Evolutionary conservation across 176 grass and related monocot species (phyloP).

Genomic region (Puccinellia tenuiflora): DNA sequence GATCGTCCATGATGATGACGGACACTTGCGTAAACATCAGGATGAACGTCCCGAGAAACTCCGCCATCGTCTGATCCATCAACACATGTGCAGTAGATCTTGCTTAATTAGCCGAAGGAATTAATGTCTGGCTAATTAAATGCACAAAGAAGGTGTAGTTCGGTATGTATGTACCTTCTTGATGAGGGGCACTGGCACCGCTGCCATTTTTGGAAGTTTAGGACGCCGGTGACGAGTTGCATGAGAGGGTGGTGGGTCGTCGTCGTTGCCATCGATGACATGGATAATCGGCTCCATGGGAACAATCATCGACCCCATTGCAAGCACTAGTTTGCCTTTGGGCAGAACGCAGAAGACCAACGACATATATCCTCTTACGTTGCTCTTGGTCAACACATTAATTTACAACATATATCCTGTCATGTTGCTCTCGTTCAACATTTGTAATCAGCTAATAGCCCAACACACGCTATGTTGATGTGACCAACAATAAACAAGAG

Average conservation of each 20-base stretch:
- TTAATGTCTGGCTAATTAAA: neutral
- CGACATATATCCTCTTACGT: neutral
- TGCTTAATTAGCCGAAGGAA: neutral
- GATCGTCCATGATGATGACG: slow-evolving; percentile 54
- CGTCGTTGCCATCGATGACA: neutral
- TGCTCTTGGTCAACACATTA: neutral
- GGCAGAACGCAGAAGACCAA: neutral
- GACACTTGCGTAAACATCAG: slow-evolving; percentile 53
- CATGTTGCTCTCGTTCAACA: neutral
- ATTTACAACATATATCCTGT: neutral
- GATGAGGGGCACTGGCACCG: neutral
- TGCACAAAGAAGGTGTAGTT: neutral
- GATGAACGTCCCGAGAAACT: slow-evolving; percentile 63
- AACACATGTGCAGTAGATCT: neutral
- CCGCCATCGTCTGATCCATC: neutral
- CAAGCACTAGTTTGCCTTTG: neutral
- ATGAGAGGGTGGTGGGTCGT: neutral
- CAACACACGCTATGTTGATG: neutral
- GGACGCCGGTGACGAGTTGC: neutral
- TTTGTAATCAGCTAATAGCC: neutral
- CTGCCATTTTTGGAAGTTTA: neutral
- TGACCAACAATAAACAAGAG: neutral
- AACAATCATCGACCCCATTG: slow-evolving; percentile 11
- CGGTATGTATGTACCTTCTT: neutral
- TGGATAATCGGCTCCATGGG: neutral